These are phyloP conservation scores for Diaporthe helianthi DNA, from an alignment of 2,329 filamentous ascomycete species.

Conservation along the genomic window DNA sequence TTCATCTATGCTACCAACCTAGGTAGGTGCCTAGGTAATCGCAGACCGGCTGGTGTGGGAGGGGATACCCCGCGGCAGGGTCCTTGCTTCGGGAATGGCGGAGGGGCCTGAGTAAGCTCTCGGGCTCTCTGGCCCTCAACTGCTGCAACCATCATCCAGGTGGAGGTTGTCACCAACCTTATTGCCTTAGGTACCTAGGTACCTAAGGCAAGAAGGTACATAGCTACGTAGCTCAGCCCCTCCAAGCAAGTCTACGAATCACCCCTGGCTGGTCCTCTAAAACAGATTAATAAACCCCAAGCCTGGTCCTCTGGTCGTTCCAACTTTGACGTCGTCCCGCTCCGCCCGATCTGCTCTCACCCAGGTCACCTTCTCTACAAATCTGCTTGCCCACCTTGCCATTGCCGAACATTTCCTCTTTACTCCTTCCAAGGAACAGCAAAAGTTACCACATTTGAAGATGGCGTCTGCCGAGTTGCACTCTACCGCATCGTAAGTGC, in stretches of 20 bases:
- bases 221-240: slow-evolving; percentile 9
- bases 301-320: slow-evolving; percentile 25
- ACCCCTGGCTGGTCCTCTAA: slow-evolving; percentile 22
- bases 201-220: no score
- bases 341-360: slow-evolving; percentile 28
- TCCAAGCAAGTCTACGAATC: slow-evolving; percentile 26
- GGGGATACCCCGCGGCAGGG: slow-evolving; percentile 26
- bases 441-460: slow-evolving; percentile 38
- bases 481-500: slow-evolving; percentile 42
- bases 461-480: slow-evolving; percentile 42
- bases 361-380: slow-evolving; percentile 20
- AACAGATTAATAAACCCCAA: slow-evolving; percentile 32
- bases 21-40: no score
- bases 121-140: not conserved
- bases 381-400: slow-evolving; percentile 10
- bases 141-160: slow-evolving; percentile 1
- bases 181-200: no score
- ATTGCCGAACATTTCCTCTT: slow-evolving; percentile 16
- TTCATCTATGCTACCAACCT: no score
- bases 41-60: slow-evolving; percentile 11
- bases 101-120: slow-evolving; percentile 32
- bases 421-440: slow-evolving; percentile 9
- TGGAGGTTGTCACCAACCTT: no score
- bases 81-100: slow-evolving; percentile 22
- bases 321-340: slow-evolving; percentile 25